A percentile compares a stretch with the other conserved stretches of the same genome.
Conservation (phyloP, 441 rosid species). For the Capsella rubella region DNA sequence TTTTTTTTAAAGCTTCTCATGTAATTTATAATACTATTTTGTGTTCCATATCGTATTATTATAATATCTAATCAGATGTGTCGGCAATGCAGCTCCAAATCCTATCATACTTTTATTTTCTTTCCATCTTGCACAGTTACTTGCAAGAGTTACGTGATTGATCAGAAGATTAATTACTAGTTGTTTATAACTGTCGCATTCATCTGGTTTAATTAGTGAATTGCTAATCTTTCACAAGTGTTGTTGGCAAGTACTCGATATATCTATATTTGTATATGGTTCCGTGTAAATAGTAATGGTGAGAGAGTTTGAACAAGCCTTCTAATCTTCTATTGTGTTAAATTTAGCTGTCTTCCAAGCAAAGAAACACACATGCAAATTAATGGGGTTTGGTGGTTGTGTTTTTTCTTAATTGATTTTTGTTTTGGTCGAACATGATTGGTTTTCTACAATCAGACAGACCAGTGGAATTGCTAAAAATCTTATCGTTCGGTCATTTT, state of each 20-base stretch:
- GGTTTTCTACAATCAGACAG: constrained; percentile 14
- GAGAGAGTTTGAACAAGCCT: constrained; percentile 23
- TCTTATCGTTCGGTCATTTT: constrained; percentile 9
- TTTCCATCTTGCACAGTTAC: constrained; percentile 11
- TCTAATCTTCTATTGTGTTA: constrained; percentile 9
- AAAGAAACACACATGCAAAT: constrained; percentile 30
- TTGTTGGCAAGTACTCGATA: no score
- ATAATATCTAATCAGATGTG: constrained; percentile 17
- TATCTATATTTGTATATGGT: constrained; percentile 2
- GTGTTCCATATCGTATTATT: constrained; percentile 14
- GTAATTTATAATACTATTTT: not conserved
- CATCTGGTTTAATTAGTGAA: constrained; percentile 18
- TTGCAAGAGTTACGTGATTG: not conserved
- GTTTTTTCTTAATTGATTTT: not conserved
- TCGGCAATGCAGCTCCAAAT: constrained; percentile 29
- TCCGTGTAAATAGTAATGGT: constrained; percentile 12
- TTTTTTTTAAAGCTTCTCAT: no score
- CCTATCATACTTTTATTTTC: constrained; percentile 21
- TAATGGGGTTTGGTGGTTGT: constrained; percentile 32
- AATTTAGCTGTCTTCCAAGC: constrained; percentile 45
- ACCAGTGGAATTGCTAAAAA: not conserved
- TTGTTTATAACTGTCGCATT: constrained; percentile 1
- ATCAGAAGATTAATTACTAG: not conserved
- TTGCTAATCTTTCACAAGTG: constrained; percentile 9
- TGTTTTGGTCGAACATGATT: constrained; percentile 1